phyloP scores from a whole-genome alignment of 2,329 filamentous ascomycete genomes.

The Fusarium floridanum region DNA sequence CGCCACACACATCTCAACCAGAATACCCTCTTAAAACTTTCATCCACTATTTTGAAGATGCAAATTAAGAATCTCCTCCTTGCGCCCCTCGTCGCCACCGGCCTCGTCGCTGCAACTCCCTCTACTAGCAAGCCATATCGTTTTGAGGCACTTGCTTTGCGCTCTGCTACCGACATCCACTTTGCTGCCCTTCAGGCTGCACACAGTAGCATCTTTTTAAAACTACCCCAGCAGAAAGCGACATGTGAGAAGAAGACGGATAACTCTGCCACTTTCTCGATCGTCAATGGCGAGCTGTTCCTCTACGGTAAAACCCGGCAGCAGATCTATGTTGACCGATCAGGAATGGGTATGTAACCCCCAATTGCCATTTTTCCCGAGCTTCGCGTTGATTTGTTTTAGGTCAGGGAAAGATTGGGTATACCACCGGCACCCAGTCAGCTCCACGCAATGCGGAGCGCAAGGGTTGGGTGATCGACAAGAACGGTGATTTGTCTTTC shows the following conservation, averaged over 20 bases:
- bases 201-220: background rate
- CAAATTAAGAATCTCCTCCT: background rate
- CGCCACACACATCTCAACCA: background rate
- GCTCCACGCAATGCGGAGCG: conserved; percentile 58
- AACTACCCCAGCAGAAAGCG: background rate
- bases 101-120: background rate
- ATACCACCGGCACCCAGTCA: conserved; percentile 57
- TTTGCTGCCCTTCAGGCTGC: background rate
- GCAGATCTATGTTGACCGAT: background rate
- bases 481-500: conserved; percentile 59
- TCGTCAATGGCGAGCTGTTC: background rate
- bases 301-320: background rate
- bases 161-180: background rate
- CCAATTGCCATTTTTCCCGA: background rate
- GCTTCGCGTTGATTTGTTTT: background rate
- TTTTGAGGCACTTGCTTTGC: background rate
- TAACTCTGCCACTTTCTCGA: background rate
- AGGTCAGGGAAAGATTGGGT: background rate
- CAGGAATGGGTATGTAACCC: background rate
- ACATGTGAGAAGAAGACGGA: background rate
- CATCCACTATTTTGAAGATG: background rate
- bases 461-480: conserved; percentile 60
- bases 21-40: background rate
- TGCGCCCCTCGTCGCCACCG: background rate
- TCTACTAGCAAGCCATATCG: background rate